Conservation (phyloP, 176 grass and related monocot species). For the Aegilops longissima region DNA sequence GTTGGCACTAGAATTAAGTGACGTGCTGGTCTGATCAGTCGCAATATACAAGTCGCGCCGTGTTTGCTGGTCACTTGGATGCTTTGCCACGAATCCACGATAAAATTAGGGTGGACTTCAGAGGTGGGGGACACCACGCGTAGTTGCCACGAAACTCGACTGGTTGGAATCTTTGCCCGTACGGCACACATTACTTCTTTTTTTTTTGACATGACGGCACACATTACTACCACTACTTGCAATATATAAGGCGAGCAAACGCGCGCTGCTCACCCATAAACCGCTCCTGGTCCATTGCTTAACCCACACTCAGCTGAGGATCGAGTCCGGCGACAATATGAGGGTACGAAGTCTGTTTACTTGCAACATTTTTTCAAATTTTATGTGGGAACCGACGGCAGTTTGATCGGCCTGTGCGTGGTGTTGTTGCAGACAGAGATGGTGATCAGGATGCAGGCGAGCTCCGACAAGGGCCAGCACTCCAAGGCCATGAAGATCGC, state of each 20-base stretch:
- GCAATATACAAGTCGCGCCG: background rate
- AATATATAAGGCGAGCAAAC: background rate
- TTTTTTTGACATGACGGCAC: background rate
- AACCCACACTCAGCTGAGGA: background rate
- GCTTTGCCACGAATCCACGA: background rate
- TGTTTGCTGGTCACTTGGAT: background rate
- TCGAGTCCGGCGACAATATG: background rate
- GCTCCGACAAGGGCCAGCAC: constrained; percentile 27
- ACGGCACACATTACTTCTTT: background rate
- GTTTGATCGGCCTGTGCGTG: background rate
- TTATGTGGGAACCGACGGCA: no score
- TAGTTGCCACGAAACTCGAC: background rate
- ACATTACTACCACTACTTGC: background rate
- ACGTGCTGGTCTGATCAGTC: background rate
- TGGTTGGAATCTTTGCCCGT: background rate
- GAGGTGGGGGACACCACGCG: background rate
- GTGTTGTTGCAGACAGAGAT: constrained; percentile 34
- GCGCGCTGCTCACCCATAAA: background rate
- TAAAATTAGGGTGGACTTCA: background rate
- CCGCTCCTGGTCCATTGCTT: background rate
- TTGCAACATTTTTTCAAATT: background rate
- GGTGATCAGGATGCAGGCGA: constrained; percentile 27
- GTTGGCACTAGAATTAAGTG: background rate
- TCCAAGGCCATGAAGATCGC: constrained; percentile 47
- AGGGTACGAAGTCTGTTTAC: background rate